Evolutionary conservation across 2,329 filamentous ascomycete species (phyloP).

Genomic region (Paraphaeosphaeria sporulosa): DNA sequence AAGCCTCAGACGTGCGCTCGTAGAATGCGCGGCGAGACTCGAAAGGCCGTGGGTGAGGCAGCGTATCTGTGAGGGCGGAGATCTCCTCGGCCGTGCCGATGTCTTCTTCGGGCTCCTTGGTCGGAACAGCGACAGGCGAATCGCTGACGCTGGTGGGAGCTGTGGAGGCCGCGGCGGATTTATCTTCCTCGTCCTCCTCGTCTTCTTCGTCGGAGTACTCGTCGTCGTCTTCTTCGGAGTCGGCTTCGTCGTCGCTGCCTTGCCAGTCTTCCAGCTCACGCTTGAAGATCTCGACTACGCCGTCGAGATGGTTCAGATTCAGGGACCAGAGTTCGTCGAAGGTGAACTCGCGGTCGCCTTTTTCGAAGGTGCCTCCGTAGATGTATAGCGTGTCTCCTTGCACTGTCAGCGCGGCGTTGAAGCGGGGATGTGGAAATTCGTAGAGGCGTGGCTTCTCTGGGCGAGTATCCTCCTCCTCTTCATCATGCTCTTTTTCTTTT

Average conservation of each 20-base stretch:
- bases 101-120: slow-evolving; percentile 47
- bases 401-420: slow-evolving; percentile 89
- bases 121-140: slow-evolving; percentile 30
- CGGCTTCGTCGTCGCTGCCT: slow-evolving; percentile 54
- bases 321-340: slow-evolving; percentile 95
- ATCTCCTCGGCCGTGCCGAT: slow-evolving; percentile 60
- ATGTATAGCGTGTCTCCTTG: slow-evolving; percentile 94
- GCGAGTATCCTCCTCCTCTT: slow-evolving; percentile 62
- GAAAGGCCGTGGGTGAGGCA: slow-evolving; percentile 82
- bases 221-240: slow-evolving; percentile 58
- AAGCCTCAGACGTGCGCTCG: slow-evolving; percentile 82
- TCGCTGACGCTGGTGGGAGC: slow-evolving; percentile 60
- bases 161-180: slow-evolving; percentile 62
- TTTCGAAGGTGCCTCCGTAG: slow-evolving; percentile 94
- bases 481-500: slow-evolving; percentile 44
- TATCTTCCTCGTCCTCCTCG: slow-evolving; percentile 62
- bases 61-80: slow-evolving; percentile 69
- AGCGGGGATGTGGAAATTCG: slow-evolving; percentile 88
- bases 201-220: slow-evolving; percentile 48
- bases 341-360: slow-evolving; percentile 92
- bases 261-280: slow-evolving; percentile 89
- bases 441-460: slow-evolving; percentile 67
- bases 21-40: slow-evolving; percentile 94
- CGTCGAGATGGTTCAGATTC: slow-evolving; percentile 93
- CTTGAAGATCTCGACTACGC: slow-evolving; percentile 89